These are phyloP conservation scores for Raphanus sativus DNA, from an alignment of 345 rosid species.

Conservation along the genomic window DNA sequence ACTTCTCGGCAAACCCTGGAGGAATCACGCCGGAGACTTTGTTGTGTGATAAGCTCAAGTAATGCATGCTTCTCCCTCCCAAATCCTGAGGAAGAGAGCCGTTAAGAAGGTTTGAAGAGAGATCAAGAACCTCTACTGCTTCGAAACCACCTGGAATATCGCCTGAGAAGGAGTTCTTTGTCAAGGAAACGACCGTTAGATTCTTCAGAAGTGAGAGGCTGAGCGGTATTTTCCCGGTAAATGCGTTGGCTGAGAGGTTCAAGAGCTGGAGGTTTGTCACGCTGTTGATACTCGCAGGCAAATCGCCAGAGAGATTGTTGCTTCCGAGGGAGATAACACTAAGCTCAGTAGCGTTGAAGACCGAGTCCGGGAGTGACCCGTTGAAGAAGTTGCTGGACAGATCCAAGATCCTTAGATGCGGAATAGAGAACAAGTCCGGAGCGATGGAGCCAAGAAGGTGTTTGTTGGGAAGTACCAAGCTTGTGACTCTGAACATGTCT, in stretches of 20 bases:
- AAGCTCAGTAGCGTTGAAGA: constrained; percentile 54
- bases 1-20: constrained; percentile 45
- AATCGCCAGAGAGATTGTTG: constrained; percentile 61
- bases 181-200: constrained; percentile 36
- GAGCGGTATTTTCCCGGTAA: constrained; percentile 62
- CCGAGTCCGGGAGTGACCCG: constrained; percentile 58
- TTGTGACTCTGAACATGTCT: constrained; percentile 60
- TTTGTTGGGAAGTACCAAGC: constrained; percentile 54
- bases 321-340: constrained; percentile 50
- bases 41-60: constrained; percentile 74
- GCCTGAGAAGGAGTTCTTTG: background rate
- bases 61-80: constrained; percentile 52
- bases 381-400: constrained; percentile 64
- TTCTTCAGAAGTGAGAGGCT: constrained; percentile 50
- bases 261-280: constrained; percentile 49
- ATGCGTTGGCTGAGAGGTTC: constrained; percentile 74
- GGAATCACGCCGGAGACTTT: constrained; percentile 64
- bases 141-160: background rate
- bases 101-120: constrained; percentile 73
- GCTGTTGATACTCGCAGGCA: constrained; percentile 44
- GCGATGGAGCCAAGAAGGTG: constrained; percentile 67
- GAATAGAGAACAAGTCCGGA: constrained; percentile 46
- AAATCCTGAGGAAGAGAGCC: constrained; percentile 63
- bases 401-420: constrained; percentile 55
- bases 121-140: constrained; percentile 44